A percentile compares a stretch with the other conserved stretches of the same genome.
Conservation (phyloP, 2,329 filamentous ascomycete genomes). For the Elsinoe necatrix region DNA sequence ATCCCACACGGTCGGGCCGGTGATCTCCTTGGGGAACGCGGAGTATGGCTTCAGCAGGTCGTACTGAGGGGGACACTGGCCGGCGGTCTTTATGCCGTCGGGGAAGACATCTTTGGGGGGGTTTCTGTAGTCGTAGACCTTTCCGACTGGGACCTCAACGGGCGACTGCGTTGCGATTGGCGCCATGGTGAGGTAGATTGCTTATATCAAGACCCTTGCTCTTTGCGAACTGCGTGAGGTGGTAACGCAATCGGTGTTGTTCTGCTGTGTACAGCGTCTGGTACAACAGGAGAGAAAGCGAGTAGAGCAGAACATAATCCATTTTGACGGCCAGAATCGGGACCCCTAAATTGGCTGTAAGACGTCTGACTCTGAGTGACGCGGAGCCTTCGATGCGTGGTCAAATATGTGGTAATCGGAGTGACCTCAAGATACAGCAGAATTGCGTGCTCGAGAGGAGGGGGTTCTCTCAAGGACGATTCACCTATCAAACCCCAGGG, state of each 20-base stretch:
- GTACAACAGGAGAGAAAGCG: constrained; percentile 20
- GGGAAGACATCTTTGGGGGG: constrained; percentile 47
- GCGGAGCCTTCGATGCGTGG: background rate
- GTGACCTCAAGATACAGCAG: constrained; percentile 13
- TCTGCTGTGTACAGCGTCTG: constrained; percentile 19
- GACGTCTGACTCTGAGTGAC: background rate
- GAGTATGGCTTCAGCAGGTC: constrained; percentile 57
- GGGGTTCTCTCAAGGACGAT: background rate
- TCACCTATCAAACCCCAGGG: constrained; percentile 10
- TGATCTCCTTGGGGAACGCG: constrained; percentile 62
- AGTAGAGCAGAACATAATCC: constrained; percentile 21
- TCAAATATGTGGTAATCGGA: constrained; percentile 13
- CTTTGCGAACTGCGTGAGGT: constrained; percentile 18
- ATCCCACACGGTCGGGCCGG: constrained; percentile 65
- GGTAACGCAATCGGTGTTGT: constrained; percentile 17
- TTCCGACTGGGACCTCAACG: constrained; percentile 15
- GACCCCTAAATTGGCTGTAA: background rate
- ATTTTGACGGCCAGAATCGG: constrained; percentile 15
- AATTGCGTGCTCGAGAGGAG: constrained; percentile 15
- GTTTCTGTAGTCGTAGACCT: constrained; percentile 21
- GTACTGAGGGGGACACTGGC: constrained; percentile 63
- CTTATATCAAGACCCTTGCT: constrained; percentile 17
- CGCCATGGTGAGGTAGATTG: constrained; percentile 17
- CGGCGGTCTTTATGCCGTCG: constrained; percentile 59
- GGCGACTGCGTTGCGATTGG: constrained; percentile 19